These are phyloP conservation scores for Austropuccinia psidii DNA, from an alignment of 1,284 basidiomycete genomes.

Conservation along the genomic window DNA sequence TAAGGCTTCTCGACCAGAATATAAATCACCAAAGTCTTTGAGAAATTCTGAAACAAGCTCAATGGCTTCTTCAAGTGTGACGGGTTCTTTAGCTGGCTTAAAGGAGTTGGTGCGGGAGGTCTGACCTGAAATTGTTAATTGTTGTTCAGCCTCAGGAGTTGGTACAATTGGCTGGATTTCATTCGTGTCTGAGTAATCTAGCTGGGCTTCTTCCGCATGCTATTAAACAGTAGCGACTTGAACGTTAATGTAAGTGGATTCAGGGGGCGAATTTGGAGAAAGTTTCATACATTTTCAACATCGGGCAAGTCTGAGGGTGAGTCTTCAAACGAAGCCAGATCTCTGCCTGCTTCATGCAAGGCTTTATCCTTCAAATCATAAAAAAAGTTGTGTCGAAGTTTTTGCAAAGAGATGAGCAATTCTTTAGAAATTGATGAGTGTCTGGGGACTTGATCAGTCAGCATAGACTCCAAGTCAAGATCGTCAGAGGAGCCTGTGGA, in stretches of 20 bases:
- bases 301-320: background rate
- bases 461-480: constrained; percentile 3
- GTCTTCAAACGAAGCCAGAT: background rate
- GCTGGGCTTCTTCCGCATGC: no score
- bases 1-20: background rate
- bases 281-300: no score
- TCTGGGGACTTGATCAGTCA: background rate
- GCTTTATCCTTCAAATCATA: background rate
- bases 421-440: background rate
- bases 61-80: background rate
- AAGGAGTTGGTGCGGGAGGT: constrained; percentile 1
- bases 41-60: constrained; percentile 14
- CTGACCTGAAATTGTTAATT: background rate
- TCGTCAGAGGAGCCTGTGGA: constrained; percentile 8
- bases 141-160: no score
- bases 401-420: background rate
- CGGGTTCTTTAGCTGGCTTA: background rate
- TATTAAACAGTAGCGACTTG: no score
- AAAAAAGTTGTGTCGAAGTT: background rate
- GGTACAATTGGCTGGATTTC: no score
- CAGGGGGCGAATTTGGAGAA: no score
- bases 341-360: background rate
- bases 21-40: constrained; percentile 4
- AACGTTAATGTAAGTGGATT: no score
- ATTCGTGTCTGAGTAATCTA: no score